Percentiles rank a stretch among this genome's conserved stretches.
These are phyloP conservation scores for Sugiyamaella paludigena DNA, from an alignment of 1,139 yeast genomes.

Conservation along the genomic window DNA sequence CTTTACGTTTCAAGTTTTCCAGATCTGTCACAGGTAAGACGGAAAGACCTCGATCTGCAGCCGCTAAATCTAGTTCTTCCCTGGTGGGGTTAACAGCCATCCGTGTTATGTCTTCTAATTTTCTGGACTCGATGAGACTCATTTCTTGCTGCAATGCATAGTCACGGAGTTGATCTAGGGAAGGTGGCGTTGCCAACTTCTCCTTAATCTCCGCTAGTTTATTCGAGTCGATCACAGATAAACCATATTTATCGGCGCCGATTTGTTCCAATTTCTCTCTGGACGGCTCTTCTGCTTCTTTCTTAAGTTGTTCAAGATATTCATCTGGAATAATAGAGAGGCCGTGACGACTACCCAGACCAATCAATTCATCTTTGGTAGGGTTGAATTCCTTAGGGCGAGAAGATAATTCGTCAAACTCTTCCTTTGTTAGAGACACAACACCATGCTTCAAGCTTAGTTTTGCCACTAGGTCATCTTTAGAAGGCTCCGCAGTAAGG, in stretches of 20 bases:
- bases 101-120: constrained; percentile 30
- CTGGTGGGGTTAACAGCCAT: constrained; percentile 24
- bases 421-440: constrained; percentile 29
- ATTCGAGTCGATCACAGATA: constrained; percentile 34
- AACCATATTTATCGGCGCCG: constrained; percentile 25
- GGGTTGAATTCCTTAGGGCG: constrained; percentile 31
- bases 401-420: constrained; percentile 26
- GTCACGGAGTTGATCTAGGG: constrained; percentile 18
- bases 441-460: constrained; percentile 21
- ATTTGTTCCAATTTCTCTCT: constrained; percentile 26
- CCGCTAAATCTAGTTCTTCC: constrained; percentile 19
- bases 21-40: constrained; percentile 37
- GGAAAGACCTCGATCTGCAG: constrained; percentile 33
- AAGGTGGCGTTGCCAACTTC: constrained; percentile 18
- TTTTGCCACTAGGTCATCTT: constrained; percentile 24
- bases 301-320: constrained; percentile 24
- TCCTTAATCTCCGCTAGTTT: constrained; percentile 31
- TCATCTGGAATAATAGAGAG: constrained; percentile 30
- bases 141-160: constrained; percentile 31
- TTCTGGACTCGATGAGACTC: constrained; percentile 35
- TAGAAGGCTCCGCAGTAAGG: constrained; percentile 22
- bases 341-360: constrained; percentile 31
- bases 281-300: constrained; percentile 20
- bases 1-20: constrained; percentile 27
- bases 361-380: constrained; percentile 25